These are phyloP conservation scores for Morella rubra DNA, from an alignment of 306 rosid genomes.

Conservation along the genomic window DNA sequence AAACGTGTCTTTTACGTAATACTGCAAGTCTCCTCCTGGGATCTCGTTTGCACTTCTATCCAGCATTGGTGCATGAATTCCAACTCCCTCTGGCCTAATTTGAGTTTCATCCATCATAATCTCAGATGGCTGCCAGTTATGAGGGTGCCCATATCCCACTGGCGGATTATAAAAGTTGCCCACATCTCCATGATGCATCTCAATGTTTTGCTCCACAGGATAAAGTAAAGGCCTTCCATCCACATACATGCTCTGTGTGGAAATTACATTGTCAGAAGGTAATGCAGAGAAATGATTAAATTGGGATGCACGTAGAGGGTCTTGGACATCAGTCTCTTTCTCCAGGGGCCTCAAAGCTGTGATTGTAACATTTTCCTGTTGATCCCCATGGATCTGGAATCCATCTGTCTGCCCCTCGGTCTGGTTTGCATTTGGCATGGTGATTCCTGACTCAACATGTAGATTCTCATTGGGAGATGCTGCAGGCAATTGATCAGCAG, in stretches of 20 bases:
- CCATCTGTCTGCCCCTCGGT: conserved; percentile 43
- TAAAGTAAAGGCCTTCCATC: conserved; percentile 54
- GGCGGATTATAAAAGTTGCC: conserved; percentile 43
- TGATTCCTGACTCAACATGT: conserved; percentile 40
- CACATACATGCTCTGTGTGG: conserved; percentile 50
- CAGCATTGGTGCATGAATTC: conserved; percentile 35
- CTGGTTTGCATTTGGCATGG: conserved; percentile 45
- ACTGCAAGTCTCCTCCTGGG: conserved; percentile 50
- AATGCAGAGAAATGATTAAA: conserved; percentile 41
- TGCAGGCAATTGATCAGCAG: conserved; percentile 34
- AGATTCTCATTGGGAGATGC: conserved; percentile 41
- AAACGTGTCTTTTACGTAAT: conserved; percentile 47
- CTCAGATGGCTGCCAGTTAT: conserved; percentile 47
- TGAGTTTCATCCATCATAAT: conserved; percentile 39
- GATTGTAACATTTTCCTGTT: conserved; percentile 34
- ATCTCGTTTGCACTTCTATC: conserved; percentile 50
- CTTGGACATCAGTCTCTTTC: conserved; percentile 37
- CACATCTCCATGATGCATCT: conserved; percentile 43
- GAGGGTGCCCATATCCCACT: conserved; percentile 38
- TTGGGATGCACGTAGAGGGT: conserved; percentile 41
- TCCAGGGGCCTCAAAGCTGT: conserved; percentile 46
- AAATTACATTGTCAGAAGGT: conserved; percentile 38
- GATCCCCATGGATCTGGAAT: conserved; percentile 43
- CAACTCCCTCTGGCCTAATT: conserved; percentile 49
- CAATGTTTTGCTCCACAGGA: conserved; percentile 53